These are phyloP conservation scores for Cadophora sp. DNA, from an alignment of 2,329 filamentous ascomycete genomes.

Conservation along the genomic window DNA sequence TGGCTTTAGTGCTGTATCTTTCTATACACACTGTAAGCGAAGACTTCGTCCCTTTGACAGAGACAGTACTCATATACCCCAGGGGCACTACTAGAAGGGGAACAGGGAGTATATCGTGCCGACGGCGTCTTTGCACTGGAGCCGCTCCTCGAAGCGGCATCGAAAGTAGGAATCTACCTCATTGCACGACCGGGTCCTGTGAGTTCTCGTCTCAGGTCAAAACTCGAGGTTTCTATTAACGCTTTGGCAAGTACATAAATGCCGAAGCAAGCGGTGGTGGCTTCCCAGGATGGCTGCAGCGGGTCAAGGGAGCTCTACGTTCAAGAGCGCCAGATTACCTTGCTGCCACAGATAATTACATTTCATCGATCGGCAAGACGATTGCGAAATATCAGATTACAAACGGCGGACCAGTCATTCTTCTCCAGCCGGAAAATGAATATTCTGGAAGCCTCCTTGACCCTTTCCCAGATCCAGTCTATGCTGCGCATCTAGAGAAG, in stretches of 20 bases:
- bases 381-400: slow-evolving; percentile 80
- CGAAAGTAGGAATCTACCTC: slow-evolving; percentile 74
- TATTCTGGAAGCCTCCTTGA: slow-evolving; percentile 54
- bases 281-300: slow-evolving; percentile 71
- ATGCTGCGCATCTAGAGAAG: slow-evolving; percentile 62
- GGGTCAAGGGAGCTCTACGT: slow-evolving; percentile 65
- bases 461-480: slow-evolving; percentile 68
- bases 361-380: slow-evolving; percentile 63
- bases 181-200: slow-evolving; percentile 70
- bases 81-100: slow-evolving; percentile 73
- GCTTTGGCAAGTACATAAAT: slow-evolving; percentile 64
- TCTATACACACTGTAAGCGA: slow-evolving; percentile 70
- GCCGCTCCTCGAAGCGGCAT: slow-evolving; percentile 76
- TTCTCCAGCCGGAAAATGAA: slow-evolving; percentile 83
- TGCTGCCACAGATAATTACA: slow-evolving; percentile 69
- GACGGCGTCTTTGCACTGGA: slow-evolving; percentile 76
- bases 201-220: background rate
- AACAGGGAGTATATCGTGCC: slow-evolving; percentile 69
- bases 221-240: background rate
- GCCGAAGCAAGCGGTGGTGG: slow-evolving; percentile 75
- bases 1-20: slow-evolving; percentile 78
- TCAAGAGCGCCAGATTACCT: slow-evolving; percentile 66
- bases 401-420: slow-evolving; percentile 75
- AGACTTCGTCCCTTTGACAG: background rate
- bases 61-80: background rate